Percentiles rank a stretch among this genome's conserved stretches.
Evolutionary conservation across 306 rosid genomes (phyloP).

Genomic region (Pyrus pyrifolia): DNA sequence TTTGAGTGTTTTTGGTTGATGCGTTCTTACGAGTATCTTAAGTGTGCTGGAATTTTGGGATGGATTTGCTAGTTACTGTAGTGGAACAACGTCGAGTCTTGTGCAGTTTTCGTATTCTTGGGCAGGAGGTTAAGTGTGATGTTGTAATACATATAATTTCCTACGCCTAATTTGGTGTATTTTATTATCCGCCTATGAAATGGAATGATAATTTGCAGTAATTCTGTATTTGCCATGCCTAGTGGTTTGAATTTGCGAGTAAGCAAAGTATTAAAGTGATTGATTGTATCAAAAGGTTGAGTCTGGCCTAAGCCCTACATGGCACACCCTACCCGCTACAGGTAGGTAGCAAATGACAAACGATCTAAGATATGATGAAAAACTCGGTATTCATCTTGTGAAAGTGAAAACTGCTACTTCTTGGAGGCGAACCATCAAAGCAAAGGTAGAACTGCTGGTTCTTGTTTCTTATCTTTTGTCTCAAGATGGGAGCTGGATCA

Average conservation of each 20-base stretch:
- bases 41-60: slow-evolving; percentile 25
- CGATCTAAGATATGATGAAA: no score
- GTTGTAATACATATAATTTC: not conserved
- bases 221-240: not conserved
- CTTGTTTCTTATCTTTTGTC: no score
- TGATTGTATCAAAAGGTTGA: no score
- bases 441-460: no score
- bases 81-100: slow-evolving; percentile 19
- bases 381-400: no score
- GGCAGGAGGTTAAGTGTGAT: not conserved
- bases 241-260: not conserved
- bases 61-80: slow-evolving; percentile 4
- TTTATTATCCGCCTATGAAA: not conserved
- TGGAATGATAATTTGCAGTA: not conserved
- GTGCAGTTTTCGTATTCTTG: slow-evolving; percentile 20
- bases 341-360: no score
- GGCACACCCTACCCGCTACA: no score
- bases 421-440: no score
- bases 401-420: no score
- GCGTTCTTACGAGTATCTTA: slow-evolving; percentile 13
- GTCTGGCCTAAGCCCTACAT: no score
- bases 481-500: no score
- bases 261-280: not conserved
- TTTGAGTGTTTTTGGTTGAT: slow-evolving; percentile 33
- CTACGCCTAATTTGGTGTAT: not conserved